Evolutionary conservation across 2,329 filamentous ascomycete species (phyloP).

Genomic region (Sporothrix mexicana): DNA sequence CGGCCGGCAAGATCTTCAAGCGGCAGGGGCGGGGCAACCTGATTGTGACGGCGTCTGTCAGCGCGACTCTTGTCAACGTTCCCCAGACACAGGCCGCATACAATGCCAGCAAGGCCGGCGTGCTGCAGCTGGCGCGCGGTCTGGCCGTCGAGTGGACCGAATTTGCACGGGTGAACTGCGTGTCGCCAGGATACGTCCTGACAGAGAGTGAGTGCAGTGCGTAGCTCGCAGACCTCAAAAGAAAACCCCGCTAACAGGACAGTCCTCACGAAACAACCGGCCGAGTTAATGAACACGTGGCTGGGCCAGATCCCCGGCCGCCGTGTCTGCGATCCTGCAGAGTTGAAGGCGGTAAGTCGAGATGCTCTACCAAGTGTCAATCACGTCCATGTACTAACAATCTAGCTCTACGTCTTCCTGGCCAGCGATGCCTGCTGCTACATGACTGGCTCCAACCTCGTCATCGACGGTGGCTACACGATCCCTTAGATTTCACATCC

Average conservation of each 20-base stretch:
- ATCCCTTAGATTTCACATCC: neutral
- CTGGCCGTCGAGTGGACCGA: slow-evolving; percentile 80
- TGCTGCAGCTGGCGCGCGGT: slow-evolving; percentile 65
- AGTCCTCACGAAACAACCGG: slow-evolving; percentile 70
- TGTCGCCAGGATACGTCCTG: slow-evolving; percentile 57
- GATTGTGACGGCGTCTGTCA: slow-evolving; percentile 78
- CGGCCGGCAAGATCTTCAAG: slow-evolving; percentile 64
- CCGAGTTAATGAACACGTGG: slow-evolving; percentile 70
- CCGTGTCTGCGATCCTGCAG: slow-evolving; percentile 59
- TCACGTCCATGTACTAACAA: too few relatives aligned
- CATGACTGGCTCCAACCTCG: slow-evolving; percentile 30
- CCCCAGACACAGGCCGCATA: slow-evolving; percentile 76
- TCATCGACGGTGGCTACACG: slow-evolving; percentile 29
- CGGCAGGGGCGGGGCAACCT: slow-evolving; percentile 70
- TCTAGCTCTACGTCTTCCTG: slow-evolving; percentile 25
- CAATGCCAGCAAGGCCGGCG: slow-evolving; percentile 72
- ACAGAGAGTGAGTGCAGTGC: slow-evolving; percentile 52
- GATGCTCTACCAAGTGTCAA: too few relatives aligned
- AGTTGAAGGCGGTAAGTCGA: slow-evolving; percentile 58
- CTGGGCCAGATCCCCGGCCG: slow-evolving; percentile 49
- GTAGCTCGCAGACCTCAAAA: neutral
- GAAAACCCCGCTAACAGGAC: neutral
- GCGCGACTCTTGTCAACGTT: slow-evolving; percentile 76
- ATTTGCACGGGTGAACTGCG: slow-evolving; percentile 60
- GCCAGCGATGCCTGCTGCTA: slow-evolving; percentile 32